phyloP scores from a whole-genome alignment of 306 rosid species.

The Lupinus albus region DNA sequence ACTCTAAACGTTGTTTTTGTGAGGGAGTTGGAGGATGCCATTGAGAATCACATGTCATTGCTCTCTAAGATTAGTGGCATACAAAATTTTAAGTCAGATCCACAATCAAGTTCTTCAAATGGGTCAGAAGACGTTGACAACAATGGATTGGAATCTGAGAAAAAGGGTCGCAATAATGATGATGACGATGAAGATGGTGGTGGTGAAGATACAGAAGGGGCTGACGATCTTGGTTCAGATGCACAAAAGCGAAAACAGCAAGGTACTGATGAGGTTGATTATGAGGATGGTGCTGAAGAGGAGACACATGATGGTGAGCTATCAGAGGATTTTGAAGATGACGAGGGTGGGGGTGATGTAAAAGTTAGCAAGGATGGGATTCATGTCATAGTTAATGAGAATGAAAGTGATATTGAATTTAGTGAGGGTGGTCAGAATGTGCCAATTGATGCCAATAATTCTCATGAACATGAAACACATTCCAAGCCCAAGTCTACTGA shows the following conservation, averaged over 20 bases:
- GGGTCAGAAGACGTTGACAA: conserved; percentile 48
- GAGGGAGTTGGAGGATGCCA: conserved; percentile 78
- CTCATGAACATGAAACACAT: conserved; percentile 30
- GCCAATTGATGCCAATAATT: conserved; percentile 37
- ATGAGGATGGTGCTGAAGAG: conserved; percentile 73
- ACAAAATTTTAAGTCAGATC: conserved; percentile 42
- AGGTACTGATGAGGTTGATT: conserved; percentile 81
- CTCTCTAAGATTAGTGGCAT: conserved; percentile 80
- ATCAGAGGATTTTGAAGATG: conserved; percentile 52
- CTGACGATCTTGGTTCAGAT: conserved; percentile 77
- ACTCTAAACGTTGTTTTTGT: conserved; percentile 61
- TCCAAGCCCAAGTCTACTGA: conserved; percentile 35
- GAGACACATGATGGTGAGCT: conserved; percentile 52
- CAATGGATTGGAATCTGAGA: conserved; percentile 44
- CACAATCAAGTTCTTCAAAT: conserved; percentile 42
- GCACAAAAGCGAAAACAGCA: conserved; percentile 72
- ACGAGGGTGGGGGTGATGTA: conserved; percentile 49
- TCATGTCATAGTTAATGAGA: conserved; percentile 35
- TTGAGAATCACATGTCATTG: conserved; percentile 59
- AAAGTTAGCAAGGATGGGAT: conserved; percentile 46
- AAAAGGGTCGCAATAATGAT: conserved; percentile 38
- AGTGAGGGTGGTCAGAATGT: no score
- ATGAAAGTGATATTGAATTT: conserved; percentile 49
- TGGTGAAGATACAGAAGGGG: conserved; percentile 56
- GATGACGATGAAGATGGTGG: conserved; percentile 51